Evolutionary conservation across 2,329 filamentous ascomycete genomes (phyloP), one percentile per base, ranked within the genome.

Genomic region (Talaromyces pinophilus): DNA sequence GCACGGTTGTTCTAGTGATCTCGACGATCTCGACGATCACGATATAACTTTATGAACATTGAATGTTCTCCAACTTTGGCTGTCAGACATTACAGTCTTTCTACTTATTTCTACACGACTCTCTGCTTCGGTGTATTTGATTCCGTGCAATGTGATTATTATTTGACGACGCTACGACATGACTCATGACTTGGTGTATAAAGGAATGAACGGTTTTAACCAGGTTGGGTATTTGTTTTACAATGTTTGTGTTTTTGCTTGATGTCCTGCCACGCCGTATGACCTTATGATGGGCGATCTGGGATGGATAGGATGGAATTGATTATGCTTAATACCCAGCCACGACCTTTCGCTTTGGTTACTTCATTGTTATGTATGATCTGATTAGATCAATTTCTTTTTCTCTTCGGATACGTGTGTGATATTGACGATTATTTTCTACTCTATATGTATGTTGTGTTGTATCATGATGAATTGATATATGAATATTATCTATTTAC

Each of bases 1-100:
- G 66, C 76, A 8, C 77, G 76, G 67, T 68, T 79, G 55, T 60
- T 46, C n/a, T 60, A 60, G 57, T 38, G 25, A 60, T 40, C 38
- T 46, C 4, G 38, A 44, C 19, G 38, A 59, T 30, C 22, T 46
- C 4, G 38, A 59, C 19, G 38, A 59, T 30, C 22, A n/a, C 30
- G 10, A 35, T 35, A 38, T 35, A 10, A 55, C 5, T 33, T 55
- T 35, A 38, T 38, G 52, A 55, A 35, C 30, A 22, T 55, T 55
- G 30, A 35, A 38, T 55, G 30, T 38, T 57, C 54, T 40, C 4
- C 54, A 57, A 38, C 13, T 35, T 55, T 11, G 28, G 17, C 33
- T 57, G 54, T 57, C 33, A 40, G 5, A 38, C n/a, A 35, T 15
- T 10, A 17, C 54, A 40, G n/a, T 57, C 17, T 15, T 22, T 40